Conservation (phyloP, 2,329 filamentous ascomycete genomes). For the Aphanocladium album region DNA sequence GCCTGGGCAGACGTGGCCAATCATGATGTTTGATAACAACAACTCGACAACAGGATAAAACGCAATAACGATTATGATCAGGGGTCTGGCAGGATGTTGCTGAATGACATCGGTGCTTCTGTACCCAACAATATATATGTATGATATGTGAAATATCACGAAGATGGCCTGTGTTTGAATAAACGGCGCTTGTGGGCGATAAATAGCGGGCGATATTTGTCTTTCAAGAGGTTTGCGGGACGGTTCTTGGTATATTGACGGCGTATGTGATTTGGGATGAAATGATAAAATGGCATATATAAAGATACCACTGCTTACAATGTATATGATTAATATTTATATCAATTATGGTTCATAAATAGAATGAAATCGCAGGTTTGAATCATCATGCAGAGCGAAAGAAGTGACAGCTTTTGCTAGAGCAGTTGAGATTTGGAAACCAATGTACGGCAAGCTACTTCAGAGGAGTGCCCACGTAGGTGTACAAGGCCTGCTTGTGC, state of each 20-base stretch:
- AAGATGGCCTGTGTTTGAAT: not conserved
- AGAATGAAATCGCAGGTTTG: not conserved
- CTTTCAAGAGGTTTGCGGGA: not conserved
- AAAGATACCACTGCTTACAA: conserved; percentile 6
- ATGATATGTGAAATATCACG: not conserved
- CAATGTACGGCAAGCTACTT: not conserved
- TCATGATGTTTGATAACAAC: conserved; percentile 12
- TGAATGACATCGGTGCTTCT: not conserved
- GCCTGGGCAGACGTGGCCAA: conserved; percentile 7
- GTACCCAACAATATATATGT: not conserved
- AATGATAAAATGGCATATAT: not conserved
- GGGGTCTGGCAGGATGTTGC: not conserved
- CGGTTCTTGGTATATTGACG: not conserved
- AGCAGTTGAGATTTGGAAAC: not conserved
- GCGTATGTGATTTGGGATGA: conserved; percentile 1
- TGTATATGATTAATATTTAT: not conserved
- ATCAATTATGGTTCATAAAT: not conserved
- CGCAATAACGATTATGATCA: not conserved
- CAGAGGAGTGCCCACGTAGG: too few relatives aligned
- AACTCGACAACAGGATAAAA: conserved; percentile 1
- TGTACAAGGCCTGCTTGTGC: too few relatives aligned
- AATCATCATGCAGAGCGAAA: not conserved
- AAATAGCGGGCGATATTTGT: not conserved
- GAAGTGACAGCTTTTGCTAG: too few relatives aligned
- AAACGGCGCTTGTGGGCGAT: not conserved